Base-by-base conservation (phyloP, 805 yeast species). In the Saccharomycopsis guyanensis region DNA sequence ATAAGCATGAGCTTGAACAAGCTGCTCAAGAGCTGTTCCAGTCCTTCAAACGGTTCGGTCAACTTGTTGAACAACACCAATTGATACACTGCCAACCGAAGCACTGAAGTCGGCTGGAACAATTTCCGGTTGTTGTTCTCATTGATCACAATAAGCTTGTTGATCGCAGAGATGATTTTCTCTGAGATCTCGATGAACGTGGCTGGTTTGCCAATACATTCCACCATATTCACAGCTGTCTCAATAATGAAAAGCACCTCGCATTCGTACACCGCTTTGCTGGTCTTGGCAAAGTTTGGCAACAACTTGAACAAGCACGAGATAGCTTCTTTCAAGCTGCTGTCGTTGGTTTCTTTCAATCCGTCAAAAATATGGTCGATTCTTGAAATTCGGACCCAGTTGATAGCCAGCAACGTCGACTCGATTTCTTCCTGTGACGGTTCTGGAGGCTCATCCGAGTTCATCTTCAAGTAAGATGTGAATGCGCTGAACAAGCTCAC, bases 381-480 rank as follows among this genome's bases (percentile, higher is more conserved):
- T 29, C 45, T 40, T 3, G 47, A 29, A 0, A 91, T 77, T 43
- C 76, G 76, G 43, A 91, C 71, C 59, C 97, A 91, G 54, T 89
- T 95, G 37, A 82, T 66, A 0, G 96, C 84, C 3, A 87, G 80
- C 12, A 83, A 62, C 0, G 97, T 86, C 3, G 86, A 75, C 53
- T 88, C 95, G 42, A 93, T 82, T 55, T 91, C 97, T 57, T 86
- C 95, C 47, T 86, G 94, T 1, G 94, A 76, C 10, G 99, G 99
- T 61, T 91, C 97, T 0, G 83, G 81, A 3, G 85, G 79, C 45
- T 86, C 94, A 57, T 88, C 97, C 1, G 82, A 70, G 48, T 81
- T 76, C 16, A 97, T 93, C 53, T 93, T 86, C 63, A 93, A 73
- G 57, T 88, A 91, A 0, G 96, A 86, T 1, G 97, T 88, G 56